phyloP scores from a whole-genome alignment of 2,329 filamentous ascomycete species.

The Arthrobotrys sinensis region DNA sequence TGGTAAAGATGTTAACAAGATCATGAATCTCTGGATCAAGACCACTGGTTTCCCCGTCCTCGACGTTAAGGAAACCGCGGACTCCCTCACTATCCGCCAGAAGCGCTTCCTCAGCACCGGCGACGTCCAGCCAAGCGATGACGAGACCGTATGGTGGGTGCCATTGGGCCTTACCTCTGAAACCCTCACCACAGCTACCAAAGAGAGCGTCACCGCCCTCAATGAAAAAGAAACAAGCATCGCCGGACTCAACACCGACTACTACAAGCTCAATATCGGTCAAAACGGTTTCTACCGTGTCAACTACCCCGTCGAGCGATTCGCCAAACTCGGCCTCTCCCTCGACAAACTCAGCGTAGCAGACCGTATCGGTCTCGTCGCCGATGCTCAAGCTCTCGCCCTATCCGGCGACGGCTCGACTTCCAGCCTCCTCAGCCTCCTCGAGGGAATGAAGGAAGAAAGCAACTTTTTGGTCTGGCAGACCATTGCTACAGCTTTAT shows the following conservation, averaged over 20 bases:
- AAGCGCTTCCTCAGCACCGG: constrained; percentile 91
- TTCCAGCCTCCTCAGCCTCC: constrained; percentile 83
- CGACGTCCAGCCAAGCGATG: constrained; percentile 90
- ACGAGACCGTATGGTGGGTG: constrained; percentile 95
- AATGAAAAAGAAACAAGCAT: constrained; percentile 84
- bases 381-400: constrained; percentile 89
- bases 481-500: constrained; percentile 83
- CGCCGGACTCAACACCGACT: constrained; percentile 79
- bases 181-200: constrained; percentile 69
- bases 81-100: constrained; percentile 86
- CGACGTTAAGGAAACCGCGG: constrained; percentile 85
- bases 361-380: constrained; percentile 93
- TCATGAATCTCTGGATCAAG: constrained; percentile 96
- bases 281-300: constrained; percentile 93
- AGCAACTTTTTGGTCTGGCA: constrained; percentile 90
- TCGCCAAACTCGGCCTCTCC: constrained; percentile 83
- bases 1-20: constrained; percentile 83
- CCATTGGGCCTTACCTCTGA: constrained; percentile 88
- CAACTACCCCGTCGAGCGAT: constrained; percentile 88
- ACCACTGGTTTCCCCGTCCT: constrained; percentile 96
- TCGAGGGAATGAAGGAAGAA: constrained; percentile 87
- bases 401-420: constrained; percentile 89
- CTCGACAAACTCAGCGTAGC: constrained; percentile 82
- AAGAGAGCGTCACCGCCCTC: constrained; percentile 77
- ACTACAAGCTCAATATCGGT: constrained; percentile 94